Conservation (phyloP, 139 green algal species). For the Closterium sp. region DNA sequence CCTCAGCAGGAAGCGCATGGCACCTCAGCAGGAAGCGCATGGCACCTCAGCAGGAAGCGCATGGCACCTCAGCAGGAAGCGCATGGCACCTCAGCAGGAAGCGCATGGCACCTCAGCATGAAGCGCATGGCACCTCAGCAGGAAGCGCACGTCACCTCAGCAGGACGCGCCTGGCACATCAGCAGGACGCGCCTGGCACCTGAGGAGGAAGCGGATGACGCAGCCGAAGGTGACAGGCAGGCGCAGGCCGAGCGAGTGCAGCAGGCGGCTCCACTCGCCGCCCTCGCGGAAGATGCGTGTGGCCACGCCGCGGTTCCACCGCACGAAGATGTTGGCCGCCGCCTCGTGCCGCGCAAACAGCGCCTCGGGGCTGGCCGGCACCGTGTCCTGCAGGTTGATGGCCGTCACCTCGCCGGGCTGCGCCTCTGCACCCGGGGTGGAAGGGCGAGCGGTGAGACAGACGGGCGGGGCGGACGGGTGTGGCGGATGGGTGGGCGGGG, state of each 20-base stretch:
- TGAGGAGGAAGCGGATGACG: constrained; percentile 1
- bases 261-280: not conserved
- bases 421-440: not conserved
- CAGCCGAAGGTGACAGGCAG: not conserved
- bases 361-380: not conserved
- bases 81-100: too few relatives aligned
- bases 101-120: too few relatives aligned
- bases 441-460: not conserved
- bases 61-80: too few relatives aligned
- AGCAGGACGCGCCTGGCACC: not conserved
- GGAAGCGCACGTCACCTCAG: not conserved
- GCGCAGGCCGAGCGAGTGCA: not conserved
- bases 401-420: not conserved
- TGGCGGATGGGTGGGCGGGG: not conserved
- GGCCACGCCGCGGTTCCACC: constrained; percentile 1
- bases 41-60: too few relatives aligned
- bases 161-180: not conserved
- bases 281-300: not conserved
- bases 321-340: not conserved
- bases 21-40: too few relatives aligned
- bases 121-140: too few relatives aligned
- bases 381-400: not conserved
- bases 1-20: too few relatives aligned
- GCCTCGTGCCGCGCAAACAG: not conserved
- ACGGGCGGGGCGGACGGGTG: not conserved